Evolutionary conservation across 345 rosid species (phyloP).

Genomic region (Salix exigua): DNA sequence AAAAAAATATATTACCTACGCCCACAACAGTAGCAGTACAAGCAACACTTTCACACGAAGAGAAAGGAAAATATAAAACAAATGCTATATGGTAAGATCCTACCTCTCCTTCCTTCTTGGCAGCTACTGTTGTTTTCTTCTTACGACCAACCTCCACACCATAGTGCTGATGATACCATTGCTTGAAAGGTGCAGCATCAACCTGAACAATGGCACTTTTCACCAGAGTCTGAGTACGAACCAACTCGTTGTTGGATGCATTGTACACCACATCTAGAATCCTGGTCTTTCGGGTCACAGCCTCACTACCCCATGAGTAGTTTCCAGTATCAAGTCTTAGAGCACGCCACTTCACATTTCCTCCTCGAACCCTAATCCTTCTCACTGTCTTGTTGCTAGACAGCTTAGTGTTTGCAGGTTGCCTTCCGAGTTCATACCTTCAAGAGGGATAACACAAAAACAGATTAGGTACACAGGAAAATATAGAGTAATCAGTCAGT

Average conservation of each 20-base stretch:
- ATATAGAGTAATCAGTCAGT: background rate
- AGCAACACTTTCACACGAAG: background rate
- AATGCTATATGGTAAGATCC: background rate
- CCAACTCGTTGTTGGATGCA: constrained; percentile 32
- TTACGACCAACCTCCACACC: constrained; percentile 30
- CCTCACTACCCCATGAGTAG: constrained; percentile 33
- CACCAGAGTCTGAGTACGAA: constrained; percentile 31
- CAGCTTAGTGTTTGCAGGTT: constrained; percentile 26
- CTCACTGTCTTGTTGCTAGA: constrained; percentile 34
- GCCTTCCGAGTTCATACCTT: constrained; percentile 34
- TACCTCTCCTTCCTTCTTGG: constrained; percentile 35
- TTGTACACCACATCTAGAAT: constrained; percentile 32
- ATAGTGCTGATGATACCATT: constrained; percentile 33
- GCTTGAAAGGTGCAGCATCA: constrained; percentile 34
- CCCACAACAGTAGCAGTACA: background rate
- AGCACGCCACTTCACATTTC: constrained; percentile 34
- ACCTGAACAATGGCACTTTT: constrained; percentile 30
- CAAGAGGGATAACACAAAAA: background rate
- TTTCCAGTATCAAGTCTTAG: constrained; percentile 35
- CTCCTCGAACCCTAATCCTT: constrained; percentile 30
- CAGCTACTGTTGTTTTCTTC: constrained; percentile 14
- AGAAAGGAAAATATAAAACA: background rate
- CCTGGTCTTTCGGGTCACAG: constrained; percentile 29
- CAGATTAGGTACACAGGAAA: background rate
- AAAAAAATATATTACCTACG: background rate